Base-by-base conservation (phyloP, 139 green algal species). In the Ettlia oleoabundans region DNA sequence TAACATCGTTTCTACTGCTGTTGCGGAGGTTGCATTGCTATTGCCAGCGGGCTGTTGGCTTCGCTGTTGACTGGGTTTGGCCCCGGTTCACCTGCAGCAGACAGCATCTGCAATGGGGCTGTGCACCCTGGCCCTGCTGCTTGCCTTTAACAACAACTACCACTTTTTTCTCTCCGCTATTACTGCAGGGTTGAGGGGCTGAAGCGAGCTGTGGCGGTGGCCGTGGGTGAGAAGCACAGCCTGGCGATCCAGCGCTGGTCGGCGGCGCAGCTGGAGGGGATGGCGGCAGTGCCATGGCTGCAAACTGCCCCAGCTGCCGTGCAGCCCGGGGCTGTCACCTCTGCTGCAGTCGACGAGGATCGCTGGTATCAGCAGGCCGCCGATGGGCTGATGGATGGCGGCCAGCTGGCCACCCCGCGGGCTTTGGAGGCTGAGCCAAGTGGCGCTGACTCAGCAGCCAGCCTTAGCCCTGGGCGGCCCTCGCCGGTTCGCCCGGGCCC, bases 191-290 rank as follows among this genome's bases (percentile, higher is more conserved):
- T 97, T 66, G 82, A 92, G 28, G 91, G 92, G 0, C 61, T 97
- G 61, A 90, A 90, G 61, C 86, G 90, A 0, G 90, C 84, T 0
- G 83, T 65, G 38, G 33, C 63, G 26, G 89, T 95, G 5, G 87
- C 91, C 13, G 94, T 98, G 63, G 96, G 95, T 15, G 96, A 99
- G 79, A 97, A 96, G 84, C 96, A 99, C 88, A 94, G 91, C 0
- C 81, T 99, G 30, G 94, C 91, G 37, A 62, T 98, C 37, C 92
- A 95, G 84, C 80, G 43, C 21, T 96, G 92, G 92, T 82, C 67
- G 13, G 51, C 80, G 1, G 86, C 90, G n/a, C 88, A 86, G 22
- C 78, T 92, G 82, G 85, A 88, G 0, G 52, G 73, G 52, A 69
- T 85, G 81, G 65, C 81, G 51, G 32, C 1, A 5, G 52, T 80